A percentile compares a stretch with the other conserved stretches of the same genome.
phyloP scores from a whole-genome alignment of 805 yeast genomes.

The Teunomyces aglyptinius region DNA sequence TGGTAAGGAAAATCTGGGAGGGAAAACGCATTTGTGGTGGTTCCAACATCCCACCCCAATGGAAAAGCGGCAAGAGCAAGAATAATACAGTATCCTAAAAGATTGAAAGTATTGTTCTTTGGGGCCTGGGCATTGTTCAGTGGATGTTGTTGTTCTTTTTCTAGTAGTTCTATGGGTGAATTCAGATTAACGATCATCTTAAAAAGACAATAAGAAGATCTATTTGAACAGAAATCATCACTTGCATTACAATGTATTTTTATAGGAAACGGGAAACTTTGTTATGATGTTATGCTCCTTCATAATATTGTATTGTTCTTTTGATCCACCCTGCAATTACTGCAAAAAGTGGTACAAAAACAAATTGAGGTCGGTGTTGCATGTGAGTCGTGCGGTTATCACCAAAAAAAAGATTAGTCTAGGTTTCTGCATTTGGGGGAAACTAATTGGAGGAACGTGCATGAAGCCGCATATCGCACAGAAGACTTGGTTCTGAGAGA shows the following conservation, averaged over 20 bases:
- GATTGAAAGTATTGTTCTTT: background rate
- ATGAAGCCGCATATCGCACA: background rate
- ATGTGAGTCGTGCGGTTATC: background rate
- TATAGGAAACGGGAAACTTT: background rate
- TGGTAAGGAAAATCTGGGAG: slow-evolving; percentile 12
- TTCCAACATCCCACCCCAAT: slow-evolving; percentile 28
- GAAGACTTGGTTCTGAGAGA: background rate
- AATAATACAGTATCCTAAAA: slow-evolving; percentile 6
- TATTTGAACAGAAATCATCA: background rate
- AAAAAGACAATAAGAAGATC: background rate
- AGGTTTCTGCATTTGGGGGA: background rate
- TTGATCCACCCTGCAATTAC: slow-evolving; percentile 4
- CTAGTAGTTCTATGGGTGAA: background rate
- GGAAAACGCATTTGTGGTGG: slow-evolving; percentile 15
- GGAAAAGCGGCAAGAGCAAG: slow-evolving; percentile 20
- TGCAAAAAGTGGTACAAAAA: slow-evolving; percentile 6
- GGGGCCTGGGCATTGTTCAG: background rate
- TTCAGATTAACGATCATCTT: background rate
- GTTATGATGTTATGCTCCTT: background rate
- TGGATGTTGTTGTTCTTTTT: background rate
- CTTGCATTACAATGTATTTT: background rate
- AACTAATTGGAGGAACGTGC: background rate
- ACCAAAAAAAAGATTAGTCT: background rate
- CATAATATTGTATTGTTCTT: background rate
- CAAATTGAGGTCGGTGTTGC: background rate